Conservation (phyloP, 768 basidiomycete genomes). For the Hebeloma cylindrosporum region DNA sequence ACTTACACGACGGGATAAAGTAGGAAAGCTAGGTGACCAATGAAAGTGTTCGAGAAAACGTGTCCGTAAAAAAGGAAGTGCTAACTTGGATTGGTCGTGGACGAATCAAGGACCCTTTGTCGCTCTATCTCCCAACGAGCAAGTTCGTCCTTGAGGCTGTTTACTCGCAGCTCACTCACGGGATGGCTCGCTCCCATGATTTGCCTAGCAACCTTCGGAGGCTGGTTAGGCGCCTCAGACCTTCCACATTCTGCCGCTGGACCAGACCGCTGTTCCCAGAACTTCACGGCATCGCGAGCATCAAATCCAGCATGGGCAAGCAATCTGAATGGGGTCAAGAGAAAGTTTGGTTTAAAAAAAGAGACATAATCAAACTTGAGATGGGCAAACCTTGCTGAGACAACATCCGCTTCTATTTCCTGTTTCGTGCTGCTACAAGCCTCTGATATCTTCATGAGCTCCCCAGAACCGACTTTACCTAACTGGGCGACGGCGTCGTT, state of each 20-base stretch:
- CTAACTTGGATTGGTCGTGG: background rate
- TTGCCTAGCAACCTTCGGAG: conserved; percentile 34
- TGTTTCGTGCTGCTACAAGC: conserved; percentile 79
- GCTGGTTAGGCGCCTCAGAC: conserved; percentile 15
- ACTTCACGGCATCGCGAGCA: conserved; percentile 74
- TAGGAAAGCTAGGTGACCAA: background rate
- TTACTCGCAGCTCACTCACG: conserved; percentile 60
- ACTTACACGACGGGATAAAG: conserved; percentile 1
- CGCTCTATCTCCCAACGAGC: conserved; percentile 66
- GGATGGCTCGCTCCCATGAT: conserved; percentile 68
- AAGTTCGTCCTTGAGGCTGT: conserved; percentile 64
- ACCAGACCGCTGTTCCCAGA: conserved; percentile 71
- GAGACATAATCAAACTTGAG: background rate
- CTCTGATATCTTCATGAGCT: conserved; percentile 69
- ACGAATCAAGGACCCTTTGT: conserved; percentile 13
- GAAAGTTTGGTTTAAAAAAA: conserved; percentile 5
- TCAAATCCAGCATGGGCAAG: conserved; percentile 92
- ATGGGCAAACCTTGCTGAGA: conserved; percentile 69
- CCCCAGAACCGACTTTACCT: conserved; percentile 73
- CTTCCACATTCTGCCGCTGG: conserved; percentile 44
- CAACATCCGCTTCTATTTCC: conserved; percentile 91
- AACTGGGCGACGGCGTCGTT: conserved; percentile 89
- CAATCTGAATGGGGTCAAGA: conserved; percentile 56
- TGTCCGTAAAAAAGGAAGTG: background rate
- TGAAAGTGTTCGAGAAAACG: background rate